These are phyloP conservation scores for Salix brachista DNA, from an alignment of 345 rosid genomes.

Conservation along the genomic window DNA sequence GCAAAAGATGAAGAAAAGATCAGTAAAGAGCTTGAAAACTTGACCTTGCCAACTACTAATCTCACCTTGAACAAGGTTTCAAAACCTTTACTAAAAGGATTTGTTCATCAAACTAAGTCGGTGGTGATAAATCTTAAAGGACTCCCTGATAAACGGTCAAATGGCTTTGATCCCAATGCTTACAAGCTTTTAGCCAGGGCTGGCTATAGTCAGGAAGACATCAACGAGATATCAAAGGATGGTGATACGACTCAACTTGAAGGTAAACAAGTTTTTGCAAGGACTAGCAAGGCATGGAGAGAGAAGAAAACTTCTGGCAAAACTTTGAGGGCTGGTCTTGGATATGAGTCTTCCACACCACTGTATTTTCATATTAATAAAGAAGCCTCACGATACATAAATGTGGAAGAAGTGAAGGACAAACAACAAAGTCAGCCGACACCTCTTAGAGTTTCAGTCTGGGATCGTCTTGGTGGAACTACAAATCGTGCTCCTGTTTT, in stretches of 20 bases:
- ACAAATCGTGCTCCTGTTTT: too few species aligned
- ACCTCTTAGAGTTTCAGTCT: background rate
- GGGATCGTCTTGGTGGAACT: background rate
- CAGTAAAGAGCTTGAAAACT: background rate
- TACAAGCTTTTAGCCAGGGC: background rate
- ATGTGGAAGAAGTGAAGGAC: background rate
- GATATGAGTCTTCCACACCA: background rate
- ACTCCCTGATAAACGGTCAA: background rate
- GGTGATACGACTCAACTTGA: background rate
- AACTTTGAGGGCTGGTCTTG: background rate
- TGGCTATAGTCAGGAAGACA: background rate
- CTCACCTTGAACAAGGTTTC: background rate
- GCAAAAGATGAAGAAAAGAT: too few species aligned
- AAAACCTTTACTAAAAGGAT: background rate
- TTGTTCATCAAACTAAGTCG: background rate
- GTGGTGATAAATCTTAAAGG: background rate
- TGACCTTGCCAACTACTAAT: background rate
- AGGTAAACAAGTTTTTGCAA: background rate
- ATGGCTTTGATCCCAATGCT: slow-evolving; percentile 4
- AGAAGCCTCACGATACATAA: background rate
- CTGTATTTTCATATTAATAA: background rate
- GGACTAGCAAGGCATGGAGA: background rate
- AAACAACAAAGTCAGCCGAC: background rate
- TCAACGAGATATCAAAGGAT: background rate
- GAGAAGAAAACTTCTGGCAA: background rate